Conservation (phyloP, 345 rosid species). For the Citrus sp. region DNA sequence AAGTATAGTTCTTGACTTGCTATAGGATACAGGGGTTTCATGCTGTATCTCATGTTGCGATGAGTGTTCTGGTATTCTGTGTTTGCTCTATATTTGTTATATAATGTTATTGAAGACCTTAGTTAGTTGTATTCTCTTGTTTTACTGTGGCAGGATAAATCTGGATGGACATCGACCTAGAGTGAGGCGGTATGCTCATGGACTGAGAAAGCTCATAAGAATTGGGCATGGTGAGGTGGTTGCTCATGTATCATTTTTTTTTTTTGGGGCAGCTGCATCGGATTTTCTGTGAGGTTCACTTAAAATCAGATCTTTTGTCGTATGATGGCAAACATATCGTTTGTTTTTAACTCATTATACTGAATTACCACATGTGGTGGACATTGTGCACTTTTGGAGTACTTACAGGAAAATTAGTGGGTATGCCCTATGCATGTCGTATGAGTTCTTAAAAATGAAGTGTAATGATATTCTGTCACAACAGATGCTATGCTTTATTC, state of each 20-base stretch:
- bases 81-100: not conserved
- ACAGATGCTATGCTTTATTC: not conserved
- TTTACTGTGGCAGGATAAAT: slow-evolving; percentile 55
- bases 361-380: not conserved
- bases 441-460: not conserved
- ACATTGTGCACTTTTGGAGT: not conserved
- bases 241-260: no score
- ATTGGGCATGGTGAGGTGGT: slow-evolving; percentile 81
- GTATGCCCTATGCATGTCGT: not conserved
- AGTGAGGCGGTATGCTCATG: slow-evolving; percentile 84
- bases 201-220: slow-evolving; percentile 71
- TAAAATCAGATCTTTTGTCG: not conserved
- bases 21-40: not conserved
- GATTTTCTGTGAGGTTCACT: not conserved
- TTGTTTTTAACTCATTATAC: not conserved
- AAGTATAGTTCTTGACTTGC: not conserved
- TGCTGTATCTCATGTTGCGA: not conserved
- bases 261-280: not conserved
- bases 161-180: slow-evolving; percentile 86
- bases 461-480: not conserved
- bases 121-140: slow-evolving; percentile 10
- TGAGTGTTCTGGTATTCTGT: not conserved
- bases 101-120: not conserved
- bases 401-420: not conserved
- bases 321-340: not conserved